Conservation (phyloP, 768 basidiomycete genomes). For the Kwoniella sp. region DNA sequence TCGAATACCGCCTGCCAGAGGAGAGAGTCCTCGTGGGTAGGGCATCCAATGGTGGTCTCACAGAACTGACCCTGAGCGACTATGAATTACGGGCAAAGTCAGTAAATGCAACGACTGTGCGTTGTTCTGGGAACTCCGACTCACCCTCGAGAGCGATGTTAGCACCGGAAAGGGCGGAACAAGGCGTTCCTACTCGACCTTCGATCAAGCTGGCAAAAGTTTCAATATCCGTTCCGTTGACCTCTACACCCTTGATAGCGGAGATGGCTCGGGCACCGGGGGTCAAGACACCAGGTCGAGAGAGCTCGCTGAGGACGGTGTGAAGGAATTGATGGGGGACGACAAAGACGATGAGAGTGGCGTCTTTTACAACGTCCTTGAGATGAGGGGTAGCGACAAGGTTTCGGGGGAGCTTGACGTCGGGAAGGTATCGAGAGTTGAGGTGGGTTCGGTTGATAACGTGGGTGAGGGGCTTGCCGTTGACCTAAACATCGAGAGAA, state of each 20-base stretch:
- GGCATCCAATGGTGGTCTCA: constrained; percentile 60
- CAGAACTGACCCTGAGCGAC: constrained; percentile 59
- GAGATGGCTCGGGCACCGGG: constrained; percentile 57
- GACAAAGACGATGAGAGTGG: constrained; percentile 59
- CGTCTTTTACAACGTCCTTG: constrained; percentile 57
- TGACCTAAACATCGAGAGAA: constrained; percentile 33
- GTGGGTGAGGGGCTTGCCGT: constrained; percentile 56
- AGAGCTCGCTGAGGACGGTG: constrained; percentile 48
- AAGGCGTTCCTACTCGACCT: constrained; percentile 55
- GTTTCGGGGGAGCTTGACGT: constrained; percentile 56
- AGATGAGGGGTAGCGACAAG: constrained; percentile 58
- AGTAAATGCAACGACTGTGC: not conserved
- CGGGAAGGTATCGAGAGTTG: constrained; percentile 59
- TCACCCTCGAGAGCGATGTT: constrained; percentile 58
- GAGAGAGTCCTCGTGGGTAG: constrained; percentile 51
- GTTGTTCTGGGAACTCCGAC: no score
- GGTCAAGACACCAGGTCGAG: constrained; percentile 44
- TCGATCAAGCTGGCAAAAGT: constrained; percentile 59
- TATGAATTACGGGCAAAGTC: constrained; percentile 11
- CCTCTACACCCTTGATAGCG: constrained; percentile 60
- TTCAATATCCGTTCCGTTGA: constrained; percentile 57
- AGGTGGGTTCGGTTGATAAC: constrained; percentile 59
- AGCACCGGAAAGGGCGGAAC: constrained; percentile 58
- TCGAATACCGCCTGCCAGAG: constrained; percentile 59
- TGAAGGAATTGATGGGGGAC: constrained; percentile 57